A percentile compares a stretch with the other conserved stretches of the same genome.
These are phyloP conservation scores for Austroboletus olivaceoglutinosus DNA, from an alignment of 1,284 basidiomycete genomes.

Conservation along the genomic window DNA sequence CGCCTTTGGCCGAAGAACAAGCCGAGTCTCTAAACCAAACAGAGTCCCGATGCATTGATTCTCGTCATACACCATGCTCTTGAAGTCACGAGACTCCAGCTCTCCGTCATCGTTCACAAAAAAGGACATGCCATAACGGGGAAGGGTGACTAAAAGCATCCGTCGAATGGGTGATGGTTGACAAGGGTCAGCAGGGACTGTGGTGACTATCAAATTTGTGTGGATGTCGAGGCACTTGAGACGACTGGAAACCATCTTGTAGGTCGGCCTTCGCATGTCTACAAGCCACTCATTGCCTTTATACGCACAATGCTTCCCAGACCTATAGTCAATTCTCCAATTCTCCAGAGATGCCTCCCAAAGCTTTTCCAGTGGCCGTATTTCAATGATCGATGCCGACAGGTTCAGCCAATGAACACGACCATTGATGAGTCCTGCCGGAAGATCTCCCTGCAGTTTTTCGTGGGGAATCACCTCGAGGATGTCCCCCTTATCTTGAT, in stretches of 20 bases:
- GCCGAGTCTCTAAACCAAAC: constrained; percentile 29
- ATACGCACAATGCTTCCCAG: constrained; percentile 12
- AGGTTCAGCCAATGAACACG: constrained; percentile 43
- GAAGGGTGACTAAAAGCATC: constrained; percentile 31
- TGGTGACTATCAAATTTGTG: constrained; percentile 29
- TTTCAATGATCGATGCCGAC: constrained; percentile 32
- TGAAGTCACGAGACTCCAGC: constrained; percentile 27
- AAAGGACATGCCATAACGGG: constrained; percentile 37
- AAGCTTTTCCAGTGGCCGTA: constrained; percentile 33
- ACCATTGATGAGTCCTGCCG: constrained; percentile 32
- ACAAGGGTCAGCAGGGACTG: background rate
- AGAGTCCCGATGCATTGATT: too few relatives aligned
- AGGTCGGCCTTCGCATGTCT: constrained; percentile 35
- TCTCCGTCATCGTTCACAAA: constrained; percentile 22
- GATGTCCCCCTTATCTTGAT: background rate
- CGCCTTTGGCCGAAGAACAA: constrained; percentile 37
- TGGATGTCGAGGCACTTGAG: constrained; percentile 34
- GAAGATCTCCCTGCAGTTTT: constrained; percentile 38
- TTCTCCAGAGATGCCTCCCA: constrained; percentile 27
- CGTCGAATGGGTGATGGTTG: background rate
- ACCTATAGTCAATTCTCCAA: constrained; percentile 15
- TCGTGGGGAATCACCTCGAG: constrained; percentile 41
- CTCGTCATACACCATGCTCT: too few relatives aligned
- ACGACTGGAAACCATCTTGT: constrained; percentile 30
- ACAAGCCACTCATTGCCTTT: constrained; percentile 21